phyloP scores from a whole-genome alignment of 2,329 filamentous ascomycete genomes.

The Sphaerulina populicola region DNA sequence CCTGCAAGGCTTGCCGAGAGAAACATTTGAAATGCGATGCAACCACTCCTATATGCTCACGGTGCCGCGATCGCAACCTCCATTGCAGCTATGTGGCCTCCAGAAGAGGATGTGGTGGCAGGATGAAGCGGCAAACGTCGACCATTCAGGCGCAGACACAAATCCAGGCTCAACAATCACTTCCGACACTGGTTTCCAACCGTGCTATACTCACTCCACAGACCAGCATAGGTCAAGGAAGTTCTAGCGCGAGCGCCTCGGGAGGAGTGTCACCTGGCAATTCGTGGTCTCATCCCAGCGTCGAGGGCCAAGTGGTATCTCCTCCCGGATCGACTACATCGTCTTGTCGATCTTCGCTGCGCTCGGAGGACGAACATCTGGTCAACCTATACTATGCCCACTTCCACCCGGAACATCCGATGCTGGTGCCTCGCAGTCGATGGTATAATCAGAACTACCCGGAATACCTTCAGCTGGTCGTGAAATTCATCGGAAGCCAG shows the following conservation, averaged over 20 bases:
- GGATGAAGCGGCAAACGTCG: slow-evolving; percentile 18
- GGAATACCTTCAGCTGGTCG: slow-evolving; percentile 45
- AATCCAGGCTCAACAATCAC: background rate
- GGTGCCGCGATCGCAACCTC: slow-evolving; percentile 32
- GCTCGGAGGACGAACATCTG: slow-evolving; percentile 35
- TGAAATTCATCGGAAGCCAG: slow-evolving; percentile 51
- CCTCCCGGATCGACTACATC: slow-evolving; percentile 27
- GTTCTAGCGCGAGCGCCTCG: background rate
- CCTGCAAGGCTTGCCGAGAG: slow-evolving; percentile 36
- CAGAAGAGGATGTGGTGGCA: slow-evolving; percentile 64
- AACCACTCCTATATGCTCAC: slow-evolving; percentile 54
- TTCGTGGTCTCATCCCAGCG: background rate
- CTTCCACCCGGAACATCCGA: slow-evolving; percentile 50
- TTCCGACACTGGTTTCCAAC: background rate
- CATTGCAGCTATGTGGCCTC: slow-evolving; percentile 67
- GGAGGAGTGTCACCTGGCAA: background rate
- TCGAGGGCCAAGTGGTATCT: slow-evolving; percentile 3
- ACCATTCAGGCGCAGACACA: background rate
- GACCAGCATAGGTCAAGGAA: background rate
- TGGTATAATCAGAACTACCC: slow-evolving; percentile 38
- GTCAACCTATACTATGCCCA: slow-evolving; percentile 49
- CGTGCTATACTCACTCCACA: background rate
- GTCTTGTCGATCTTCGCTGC: slow-evolving; percentile 34
- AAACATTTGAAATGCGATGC: slow-evolving; percentile 73
- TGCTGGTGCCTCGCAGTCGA: slow-evolving; percentile 44